phyloP scores from a whole-genome alignment of 805 yeast species.

The Candida mattraensis region DNA sequence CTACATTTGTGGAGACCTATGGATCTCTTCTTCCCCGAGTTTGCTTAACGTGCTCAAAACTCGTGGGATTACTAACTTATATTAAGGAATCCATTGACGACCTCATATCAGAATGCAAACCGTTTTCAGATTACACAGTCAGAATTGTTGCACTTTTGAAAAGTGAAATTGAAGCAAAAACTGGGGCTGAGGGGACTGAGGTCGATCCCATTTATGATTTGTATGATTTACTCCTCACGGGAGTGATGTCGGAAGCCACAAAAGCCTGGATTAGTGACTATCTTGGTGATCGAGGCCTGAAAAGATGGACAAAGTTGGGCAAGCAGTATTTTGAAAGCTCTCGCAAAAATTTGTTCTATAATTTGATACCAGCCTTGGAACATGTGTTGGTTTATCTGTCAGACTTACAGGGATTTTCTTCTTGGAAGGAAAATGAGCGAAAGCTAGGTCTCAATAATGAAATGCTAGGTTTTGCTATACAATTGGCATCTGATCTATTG shows the following conservation, averaged over 20 bases:
- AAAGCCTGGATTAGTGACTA: constrained; percentile 64
- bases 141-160: constrained; percentile 37
- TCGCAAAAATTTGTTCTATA: constrained; percentile 46
- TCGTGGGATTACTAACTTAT: constrained; percentile 35
- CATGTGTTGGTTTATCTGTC: constrained; percentile 48
- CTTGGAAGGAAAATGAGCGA: constrained; percentile 35
- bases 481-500: constrained; percentile 26
- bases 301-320: constrained; percentile 53
- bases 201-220: constrained; percentile 40
- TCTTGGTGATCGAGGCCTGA: constrained; percentile 65
- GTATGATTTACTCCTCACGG: constrained; percentile 51
- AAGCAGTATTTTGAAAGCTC: constrained; percentile 49
- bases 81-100: constrained; percentile 34
- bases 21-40: constrained; percentile 34
- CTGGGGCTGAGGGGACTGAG: constrained; percentile 9
- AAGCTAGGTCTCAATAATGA: constrained; percentile 20
- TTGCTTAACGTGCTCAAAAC: constrained; percentile 35
- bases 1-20: constrained; percentile 29
- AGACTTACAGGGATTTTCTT: constrained; percentile 40
- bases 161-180: constrained; percentile 33
- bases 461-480: constrained; percentile 19
- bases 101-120: constrained; percentile 33
- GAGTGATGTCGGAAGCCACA: constrained; percentile 48
- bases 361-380: constrained; percentile 56
- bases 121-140: constrained; percentile 38